Evolutionary conservation across 805 yeast genomes (phyloP).

Genomic region (Kodamaea lidongshanica): DNA sequence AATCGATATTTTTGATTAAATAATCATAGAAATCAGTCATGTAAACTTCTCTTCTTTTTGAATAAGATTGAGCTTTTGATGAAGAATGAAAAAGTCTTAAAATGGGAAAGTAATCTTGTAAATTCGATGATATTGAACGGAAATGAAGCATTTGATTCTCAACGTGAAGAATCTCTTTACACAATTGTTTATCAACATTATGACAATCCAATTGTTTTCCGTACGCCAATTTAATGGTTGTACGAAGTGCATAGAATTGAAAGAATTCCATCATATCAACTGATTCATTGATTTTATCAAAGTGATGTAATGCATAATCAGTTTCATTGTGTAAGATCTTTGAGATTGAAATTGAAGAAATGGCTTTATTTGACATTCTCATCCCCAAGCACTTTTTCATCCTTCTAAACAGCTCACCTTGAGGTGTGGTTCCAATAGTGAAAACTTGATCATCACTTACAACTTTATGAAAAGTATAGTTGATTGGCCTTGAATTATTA

Average conservation of each 20-base stretch:
- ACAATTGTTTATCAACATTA: constrained; percentile 28
- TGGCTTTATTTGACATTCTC: constrained; percentile 29
- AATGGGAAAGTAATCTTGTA: constrained; percentile 49
- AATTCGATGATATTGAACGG: constrained; percentile 52
- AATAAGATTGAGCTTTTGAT: constrained; percentile 6
- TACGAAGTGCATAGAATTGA: constrained; percentile 48
- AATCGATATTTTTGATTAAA: constrained; percentile 5
- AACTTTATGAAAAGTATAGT: constrained; percentile 62
- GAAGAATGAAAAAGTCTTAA: constrained; percentile 30
- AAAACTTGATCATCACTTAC: constrained; percentile 50
- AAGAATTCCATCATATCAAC: constrained; percentile 34
- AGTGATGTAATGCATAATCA: constrained; percentile 15
- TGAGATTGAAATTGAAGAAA: constrained; percentile 25
- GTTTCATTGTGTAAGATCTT: constrained; percentile 36
- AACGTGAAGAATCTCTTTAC: constrained; percentile 48
- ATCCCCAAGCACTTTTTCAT: constrained; percentile 46
- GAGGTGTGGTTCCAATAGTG: constrained; percentile 64
- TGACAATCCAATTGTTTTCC: constrained; percentile 45
- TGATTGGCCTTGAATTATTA: constrained; percentile 60
- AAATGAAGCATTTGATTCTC: constrained; percentile 52
- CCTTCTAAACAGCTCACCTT: constrained; percentile 39
- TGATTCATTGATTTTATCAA: constrained; percentile 24
- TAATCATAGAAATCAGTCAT: constrained; percentile 31
- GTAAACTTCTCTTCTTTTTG: constrained; percentile 44
- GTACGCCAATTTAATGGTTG: constrained; percentile 47